Evolutionary conservation across 805 yeast genomes (phyloP).

Genomic region (Starmerella vitae): DNA sequence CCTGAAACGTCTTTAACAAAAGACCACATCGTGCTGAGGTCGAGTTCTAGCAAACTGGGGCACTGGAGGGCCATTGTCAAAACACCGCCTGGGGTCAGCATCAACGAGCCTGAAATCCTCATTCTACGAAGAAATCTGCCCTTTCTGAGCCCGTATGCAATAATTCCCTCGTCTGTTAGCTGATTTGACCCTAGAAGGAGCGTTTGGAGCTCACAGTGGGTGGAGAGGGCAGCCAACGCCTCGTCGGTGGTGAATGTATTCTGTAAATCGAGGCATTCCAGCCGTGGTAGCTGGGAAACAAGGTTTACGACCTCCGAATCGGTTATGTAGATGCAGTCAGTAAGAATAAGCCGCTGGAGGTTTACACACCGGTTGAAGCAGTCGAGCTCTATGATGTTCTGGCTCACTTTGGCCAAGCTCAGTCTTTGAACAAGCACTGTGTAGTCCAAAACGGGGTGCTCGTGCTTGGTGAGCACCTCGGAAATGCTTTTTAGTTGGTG

Average conservation of each 20-base stretch:
- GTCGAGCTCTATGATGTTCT: not conserved
- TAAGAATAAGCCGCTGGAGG: conserved; percentile 73
- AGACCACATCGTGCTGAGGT: conserved; percentile 60
- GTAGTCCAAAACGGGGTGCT: conserved; percentile 31
- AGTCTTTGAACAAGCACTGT: conserved; percentile 55
- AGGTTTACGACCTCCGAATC: conserved; percentile 49
- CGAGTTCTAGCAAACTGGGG: conserved; percentile 74
- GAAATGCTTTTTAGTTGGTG: not conserved
- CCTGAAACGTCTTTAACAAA: too few species aligned
- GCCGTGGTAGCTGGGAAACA: conserved; percentile 47
- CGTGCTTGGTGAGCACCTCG: not conserved
- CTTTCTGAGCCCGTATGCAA: conserved; percentile 36
- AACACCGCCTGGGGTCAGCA: conserved; percentile 52
- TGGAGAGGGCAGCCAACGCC: conserved; percentile 51
- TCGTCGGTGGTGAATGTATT: conserved; percentile 62
- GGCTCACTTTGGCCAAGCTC: conserved; percentile 33
- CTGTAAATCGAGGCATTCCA: conserved; percentile 79
- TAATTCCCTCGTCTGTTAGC: conserved; percentile 54
- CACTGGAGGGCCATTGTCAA: conserved; percentile 48
- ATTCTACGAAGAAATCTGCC: conserved; percentile 73
- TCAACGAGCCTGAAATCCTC: conserved; percentile 58
- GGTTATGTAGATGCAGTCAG: conserved; percentile 57
- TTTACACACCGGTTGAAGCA: conserved; percentile 45
- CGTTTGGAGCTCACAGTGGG: conserved; percentile 71
- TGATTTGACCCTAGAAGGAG: conserved; percentile 45